Evolutionary conservation across 768 basidiomycete genomes (phyloP), one percentile per base, ranked within the genome.

Genomic region (Auriscalpium vulgare): DNA sequence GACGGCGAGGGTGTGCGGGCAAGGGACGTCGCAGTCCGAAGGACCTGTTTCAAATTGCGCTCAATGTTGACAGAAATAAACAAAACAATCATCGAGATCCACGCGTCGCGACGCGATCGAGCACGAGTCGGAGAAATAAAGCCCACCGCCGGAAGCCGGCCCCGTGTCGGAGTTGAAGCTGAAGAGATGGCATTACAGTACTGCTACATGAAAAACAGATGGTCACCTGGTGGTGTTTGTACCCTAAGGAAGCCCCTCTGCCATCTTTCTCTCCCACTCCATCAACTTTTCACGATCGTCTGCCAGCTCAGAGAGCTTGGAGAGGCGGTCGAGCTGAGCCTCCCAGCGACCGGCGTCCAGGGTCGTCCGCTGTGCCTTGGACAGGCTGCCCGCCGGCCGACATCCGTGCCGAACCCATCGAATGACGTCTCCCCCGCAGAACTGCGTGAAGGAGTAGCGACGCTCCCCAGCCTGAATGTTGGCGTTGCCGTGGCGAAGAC

Each of bases 401-500:
- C 17, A 43, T 4, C 40, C 40, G 40, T 43, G 40, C 40, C 40
- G 40, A 14, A 17, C 40, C 40, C 40, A 43, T 17, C 40, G 40
- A 43, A 43, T 13, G 40, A 14, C 17, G 13, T 17, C 57, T 8
- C 53, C 53, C 16, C 48, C 19, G 17, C 47, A 47, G 40, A 44
- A 58, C 36, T 58, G 57, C 40, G 58, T 56, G 37, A 59, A 53
- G 8, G 55, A 56, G 46, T 34, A 40, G 8, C 55, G 51, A 5
- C 10, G 10, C 48, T 59, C 55, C n/a, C 56, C 56, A 1, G 49
- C 44, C 17, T 50, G 21, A 17, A 66, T 53, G 11, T 60, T 44
- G 0, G 50, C 54, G 47, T 67, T 67, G 17, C 59, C 55, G 44
- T 67, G 64, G 9, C 36, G 43, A 3, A 63, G 19, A 10, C 54